Evolutionary conservation across 1,284 basidiomycete species (phyloP).

Genomic region (Trametes pubescens): DNA sequence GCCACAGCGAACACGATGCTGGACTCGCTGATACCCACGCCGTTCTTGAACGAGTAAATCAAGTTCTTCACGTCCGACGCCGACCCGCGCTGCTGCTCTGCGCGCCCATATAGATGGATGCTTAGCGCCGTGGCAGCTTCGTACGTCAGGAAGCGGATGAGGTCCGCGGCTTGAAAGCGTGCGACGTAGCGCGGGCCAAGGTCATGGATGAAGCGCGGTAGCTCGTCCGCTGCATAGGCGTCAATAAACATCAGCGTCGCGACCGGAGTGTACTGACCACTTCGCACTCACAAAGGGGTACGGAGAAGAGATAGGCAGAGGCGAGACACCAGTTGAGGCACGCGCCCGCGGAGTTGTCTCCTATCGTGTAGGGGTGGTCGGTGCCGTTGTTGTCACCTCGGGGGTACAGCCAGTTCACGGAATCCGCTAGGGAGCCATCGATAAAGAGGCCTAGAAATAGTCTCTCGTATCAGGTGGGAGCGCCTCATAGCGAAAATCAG

Average conservation of each 20-base stretch:
- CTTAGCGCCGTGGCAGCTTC: slow-evolving; percentile 80
- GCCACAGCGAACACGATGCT: slow-evolving; percentile 61
- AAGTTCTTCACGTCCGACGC: slow-evolving; percentile 47
- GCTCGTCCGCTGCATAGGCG: slow-evolving; percentile 59
- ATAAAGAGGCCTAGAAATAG: slow-evolving; percentile 67
- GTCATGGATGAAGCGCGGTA: slow-evolving; percentile 76
- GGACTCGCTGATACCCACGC: slow-evolving; percentile 54
- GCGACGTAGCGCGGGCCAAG: slow-evolving; percentile 78
- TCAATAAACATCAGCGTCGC: slow-evolving; percentile 7
- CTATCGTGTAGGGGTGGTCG: slow-evolving; percentile 59
- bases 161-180: slow-evolving; percentile 68
- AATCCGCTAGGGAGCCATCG: slow-evolving; percentile 72
- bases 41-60: slow-evolving; percentile 63
- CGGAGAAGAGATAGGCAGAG: slow-evolving; percentile 67
- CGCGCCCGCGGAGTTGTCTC: slow-evolving; percentile 52
- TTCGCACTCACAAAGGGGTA: slow-evolving; percentile 59
- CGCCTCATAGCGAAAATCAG: neutral
- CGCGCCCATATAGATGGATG: slow-evolving; percentile 60
- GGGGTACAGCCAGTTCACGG: slow-evolving; percentile 68
- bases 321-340: slow-evolving; percentile 74
- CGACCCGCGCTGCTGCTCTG: slow-evolving; percentile 36
- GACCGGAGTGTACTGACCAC: neutral
- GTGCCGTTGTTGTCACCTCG: slow-evolving; percentile 49
- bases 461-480: neutral
- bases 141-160: slow-evolving; percentile 80